phyloP scores from a whole-genome alignment of 2,329 filamentous ascomycete species.

The Botrytis galanthina region DNA sequence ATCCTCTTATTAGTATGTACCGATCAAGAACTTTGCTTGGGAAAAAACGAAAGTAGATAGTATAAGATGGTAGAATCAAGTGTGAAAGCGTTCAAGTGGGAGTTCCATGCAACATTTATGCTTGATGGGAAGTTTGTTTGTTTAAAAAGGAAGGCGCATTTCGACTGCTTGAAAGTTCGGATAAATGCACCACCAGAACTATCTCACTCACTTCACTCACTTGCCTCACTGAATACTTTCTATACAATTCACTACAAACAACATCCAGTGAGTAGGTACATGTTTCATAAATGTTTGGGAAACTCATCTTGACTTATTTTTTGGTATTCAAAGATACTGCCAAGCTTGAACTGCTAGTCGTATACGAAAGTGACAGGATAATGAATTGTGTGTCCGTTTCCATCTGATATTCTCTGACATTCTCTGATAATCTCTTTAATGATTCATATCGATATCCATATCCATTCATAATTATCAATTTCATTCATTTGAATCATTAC shows the following conservation, averaged over 20 bases:
- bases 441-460: neutral
- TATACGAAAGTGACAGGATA: neutral
- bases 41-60: neutral
- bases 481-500: neutral
- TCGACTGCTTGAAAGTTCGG: constrained; percentile 5
- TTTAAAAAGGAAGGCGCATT: neutral
- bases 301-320: constrained; percentile 2
- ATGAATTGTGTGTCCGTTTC: neutral
- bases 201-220: neutral
- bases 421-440: neutral
- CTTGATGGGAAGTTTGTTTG: constrained; percentile 4
- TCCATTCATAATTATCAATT: neutral
- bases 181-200: neutral
- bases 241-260: neutral
- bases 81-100: neutral
- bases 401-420: neutral
- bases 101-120: neutral
- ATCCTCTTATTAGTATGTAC: neutral
- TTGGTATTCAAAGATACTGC: neutral
- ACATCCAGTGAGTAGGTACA: neutral
- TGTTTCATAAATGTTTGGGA: too few relatives aligned
- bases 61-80: neutral
- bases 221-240: neutral
- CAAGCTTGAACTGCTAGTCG: neutral
- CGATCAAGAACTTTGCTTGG: neutral